Conservation (phyloP, 768 basidiomycete genomes). For the Coprinellus micaceus region DNA sequence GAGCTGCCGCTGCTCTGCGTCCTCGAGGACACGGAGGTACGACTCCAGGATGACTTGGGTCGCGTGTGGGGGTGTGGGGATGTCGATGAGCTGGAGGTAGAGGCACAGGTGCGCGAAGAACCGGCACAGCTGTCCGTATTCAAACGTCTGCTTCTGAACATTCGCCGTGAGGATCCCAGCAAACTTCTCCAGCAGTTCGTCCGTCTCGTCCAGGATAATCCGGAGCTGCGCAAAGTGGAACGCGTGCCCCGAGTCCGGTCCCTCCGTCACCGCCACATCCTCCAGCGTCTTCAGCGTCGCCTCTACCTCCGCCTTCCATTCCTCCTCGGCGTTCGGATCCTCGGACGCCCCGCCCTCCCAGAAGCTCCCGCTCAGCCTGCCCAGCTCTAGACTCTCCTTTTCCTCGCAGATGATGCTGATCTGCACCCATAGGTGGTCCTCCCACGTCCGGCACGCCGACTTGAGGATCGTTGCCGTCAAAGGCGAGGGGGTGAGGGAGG, state of each 20-base stretch:
- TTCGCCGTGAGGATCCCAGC: conserved; percentile 50
- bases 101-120: conserved; percentile 95
- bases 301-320: conserved; percentile 66
- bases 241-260: conserved; percentile 67
- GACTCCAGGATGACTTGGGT: conserved; percentile 82
- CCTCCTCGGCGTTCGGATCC: conserved; percentile 51
- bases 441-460: conserved; percentile 83
- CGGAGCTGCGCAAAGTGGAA: conserved; percentile 81
- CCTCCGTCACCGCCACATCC: conserved; percentile 57
- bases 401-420: conserved; percentile 79
- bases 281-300: conserved; percentile 55
- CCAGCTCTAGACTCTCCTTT: conserved; percentile 67
- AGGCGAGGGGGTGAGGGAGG: conserved; percentile 72
- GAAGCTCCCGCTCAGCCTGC: conserved; percentile 67
- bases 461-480: conserved; percentile 65
- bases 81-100: conserved; percentile 78
- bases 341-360: conserved; percentile 63
- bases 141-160: no score
- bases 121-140: conserved; percentile 46
- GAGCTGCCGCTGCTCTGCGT: conserved; percentile 74
- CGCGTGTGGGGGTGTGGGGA: conserved; percentile 66
- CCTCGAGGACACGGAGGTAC: conserved; percentile 85
- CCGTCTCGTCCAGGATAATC: conserved; percentile 70
- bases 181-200: conserved; percentile 65
- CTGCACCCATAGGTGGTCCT: conserved; percentile 94